Base-by-base conservation (phyloP, 1,139 yeast species). In the Kurtzmaniella quercitrusa region DNA sequence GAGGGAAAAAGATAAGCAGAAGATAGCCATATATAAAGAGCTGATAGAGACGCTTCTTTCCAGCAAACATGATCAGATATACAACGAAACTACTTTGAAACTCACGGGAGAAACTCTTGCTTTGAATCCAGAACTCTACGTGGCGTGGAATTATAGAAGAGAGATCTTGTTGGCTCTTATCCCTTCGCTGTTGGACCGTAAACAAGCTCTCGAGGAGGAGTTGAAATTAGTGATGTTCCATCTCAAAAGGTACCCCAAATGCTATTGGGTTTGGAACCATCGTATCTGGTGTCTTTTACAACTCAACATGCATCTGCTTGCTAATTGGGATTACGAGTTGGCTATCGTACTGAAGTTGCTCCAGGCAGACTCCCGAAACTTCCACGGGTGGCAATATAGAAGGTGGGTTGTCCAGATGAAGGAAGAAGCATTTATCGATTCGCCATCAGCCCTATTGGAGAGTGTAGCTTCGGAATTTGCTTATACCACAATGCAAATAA, bases 201-300 rank as follows among this genome's bases (percentile, higher is more conserved):
- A 64, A 47, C 58, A 60, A 9, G 57, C 75, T 21, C 69, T 91
- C 50, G 70, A 69, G 7, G 62, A 68, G 2, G 98, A 93, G 53
- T 68, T 93, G 42, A 56, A 66, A 33, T 79, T 88, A 55, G 73
- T 82, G 1, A 71, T 85, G 68, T 62, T 64, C 1, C 75, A 81
- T 51, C 66, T 93, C 54, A 78, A 77, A 46, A 63, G 73, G 46
- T 83, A 66, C 51, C 98, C 99, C 2, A 93, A 93, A 60, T 87
- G 91, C 34, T 93, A 93, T 60, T 91, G 98, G 96, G 83, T 93
- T 16, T 93, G 98, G 97, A 86, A 85, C 56, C 98, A 93, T 60
- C 73, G 99, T 27, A 66, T 78, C 17, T 93, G 98, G 98, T 77
- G 88, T 42, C 65, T 93, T 37, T 71, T 75, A 44, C 68, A 73